Evolutionary conservation across 495 filamentous ascomycete genomes (phyloP).

Genomic region (Tuber melanosporum): DNA sequence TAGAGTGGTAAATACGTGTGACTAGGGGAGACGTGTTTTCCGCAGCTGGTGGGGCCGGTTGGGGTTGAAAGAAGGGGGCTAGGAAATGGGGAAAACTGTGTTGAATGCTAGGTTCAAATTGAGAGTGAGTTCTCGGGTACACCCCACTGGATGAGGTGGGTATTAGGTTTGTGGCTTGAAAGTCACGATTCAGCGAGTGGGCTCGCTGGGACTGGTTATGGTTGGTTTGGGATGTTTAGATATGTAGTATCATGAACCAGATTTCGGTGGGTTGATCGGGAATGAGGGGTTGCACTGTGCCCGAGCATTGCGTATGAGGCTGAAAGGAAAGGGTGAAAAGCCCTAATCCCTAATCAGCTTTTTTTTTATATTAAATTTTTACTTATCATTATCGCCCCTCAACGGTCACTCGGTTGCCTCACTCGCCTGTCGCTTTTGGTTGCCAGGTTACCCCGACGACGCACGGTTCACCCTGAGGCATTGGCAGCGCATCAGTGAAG

Average conservation of each 20-base stretch:
- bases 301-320: conserved; percentile 35
- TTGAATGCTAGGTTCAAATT: neutral
- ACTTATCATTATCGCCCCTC: neutral
- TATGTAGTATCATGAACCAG: neutral
- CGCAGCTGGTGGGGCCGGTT: neutral
- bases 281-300: conserved; percentile 5
- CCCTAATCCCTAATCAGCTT: neutral
- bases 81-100: neutral
- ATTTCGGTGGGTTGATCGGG: neutral
- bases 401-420: neutral
- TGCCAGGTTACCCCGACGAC: conserved; percentile 6
- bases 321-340: conserved; percentile 9
- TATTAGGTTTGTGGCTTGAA: neutral
- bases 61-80: neutral
- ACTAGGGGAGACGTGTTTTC: neutral
- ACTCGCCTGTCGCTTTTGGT: neutral
- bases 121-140: neutral
- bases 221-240: neutral
- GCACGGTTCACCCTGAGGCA: conserved; percentile 29
- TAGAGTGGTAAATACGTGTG: neutral
- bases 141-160: neutral
- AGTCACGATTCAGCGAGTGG: neutral
- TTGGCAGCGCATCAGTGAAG: neutral
- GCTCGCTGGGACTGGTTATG: neutral
- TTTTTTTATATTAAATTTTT: neutral